Percentiles rank a stretch among this genome's conserved stretches.
Evolutionary conservation across 805 yeast species (phyloP).

Genomic region (Metschnikowia dekortorum): DNA sequence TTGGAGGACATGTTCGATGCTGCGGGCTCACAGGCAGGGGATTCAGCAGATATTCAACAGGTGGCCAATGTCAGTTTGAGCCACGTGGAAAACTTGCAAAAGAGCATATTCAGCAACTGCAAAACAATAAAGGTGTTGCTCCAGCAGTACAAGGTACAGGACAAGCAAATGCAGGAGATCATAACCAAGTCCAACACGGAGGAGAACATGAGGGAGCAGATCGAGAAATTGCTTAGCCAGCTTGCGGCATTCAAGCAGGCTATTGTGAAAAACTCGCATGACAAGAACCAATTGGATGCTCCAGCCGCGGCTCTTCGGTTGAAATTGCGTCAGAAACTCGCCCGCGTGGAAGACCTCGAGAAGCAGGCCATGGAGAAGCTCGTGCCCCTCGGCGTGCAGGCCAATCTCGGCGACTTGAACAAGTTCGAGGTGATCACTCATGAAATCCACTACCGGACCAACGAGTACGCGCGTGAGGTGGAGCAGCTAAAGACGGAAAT

Average conservation of each 20-base stretch:
- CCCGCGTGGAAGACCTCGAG: conserved; percentile 20
- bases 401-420: conserved; percentile 17
- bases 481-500: conserved; percentile 5
- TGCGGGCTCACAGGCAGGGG: conserved; percentile 5
- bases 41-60: conserved; percentile 10
- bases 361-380: conserved; percentile 22
- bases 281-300: conserved; percentile 29
- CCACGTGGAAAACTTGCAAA: conserved; percentile 10
- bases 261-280: conserved; percentile 10
- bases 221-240: conserved; percentile 25
- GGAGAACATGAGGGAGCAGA: not conserved
- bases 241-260: conserved; percentile 18
- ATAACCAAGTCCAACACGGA: not conserved
- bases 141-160: not conserved
- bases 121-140: conserved; percentile 1
- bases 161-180: conserved; percentile 7
- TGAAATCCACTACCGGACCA: conserved; percentile 22
- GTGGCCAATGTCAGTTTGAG: conserved; percentile 17
- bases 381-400: conserved; percentile 32
- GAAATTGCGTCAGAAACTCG: conserved; percentile 25
- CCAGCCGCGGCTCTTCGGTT: conserved; percentile 23
- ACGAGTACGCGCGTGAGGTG: conserved; percentile 7
- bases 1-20: conserved; percentile 14
- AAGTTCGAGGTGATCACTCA: conserved; percentile 28
- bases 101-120: not conserved